Base-by-base conservation (phyloP, 2,329 filamentous ascomycete genomes). In the Aspergillus sclerotialis region DNA sequence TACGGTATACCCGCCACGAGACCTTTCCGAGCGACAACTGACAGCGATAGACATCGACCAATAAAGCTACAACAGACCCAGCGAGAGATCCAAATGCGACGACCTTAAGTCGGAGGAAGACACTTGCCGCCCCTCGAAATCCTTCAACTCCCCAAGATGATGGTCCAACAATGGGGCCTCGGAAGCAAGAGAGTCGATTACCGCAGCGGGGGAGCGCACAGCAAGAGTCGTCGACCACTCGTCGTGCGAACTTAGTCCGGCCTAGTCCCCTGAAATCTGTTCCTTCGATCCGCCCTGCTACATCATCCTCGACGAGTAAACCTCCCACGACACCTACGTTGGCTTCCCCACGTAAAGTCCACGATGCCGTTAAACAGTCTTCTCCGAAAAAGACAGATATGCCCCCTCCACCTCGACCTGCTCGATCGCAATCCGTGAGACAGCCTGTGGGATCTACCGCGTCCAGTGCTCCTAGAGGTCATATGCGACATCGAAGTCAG, bases 401-500 rank as follows among this genome's bases (percentile, higher is more conserved):
- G 53, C 49, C 44, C 21, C 58, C 60, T 5, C 55, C 55, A 3
- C 44, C 54, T 5, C 58, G 60, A 13, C 52, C 56, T 13, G 39
- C 40, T 13, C 50, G 61, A 32, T 65, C 62, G 3, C 48, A 56
- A 6, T 65, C 62, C 9, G 33, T 65, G 26, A 49, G 55, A 40
- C 61, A 64, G 35, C 55, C 55, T n/a, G 39, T 40, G 13, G 38
- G 38, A 7, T 37, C 50, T 5, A 43, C 31, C 13, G 33, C 40
- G 3, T 23, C 50, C 7, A 30, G 44, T 1, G 33, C 35, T 9
- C 29, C 32, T 10, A 49, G 43, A 30, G 49, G 50, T 0, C 62
- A 65, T 46, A 17, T 45, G 11, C 52, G 61, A 16, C 56, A 63
- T 37, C 54, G 50, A 11, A 65, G 61, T 28, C 60, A 64, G 43